phyloP scores from a whole-genome alignment of 1,284 basidiomycete genomes.

The Pseudozyma tsukubaensis region DNA sequence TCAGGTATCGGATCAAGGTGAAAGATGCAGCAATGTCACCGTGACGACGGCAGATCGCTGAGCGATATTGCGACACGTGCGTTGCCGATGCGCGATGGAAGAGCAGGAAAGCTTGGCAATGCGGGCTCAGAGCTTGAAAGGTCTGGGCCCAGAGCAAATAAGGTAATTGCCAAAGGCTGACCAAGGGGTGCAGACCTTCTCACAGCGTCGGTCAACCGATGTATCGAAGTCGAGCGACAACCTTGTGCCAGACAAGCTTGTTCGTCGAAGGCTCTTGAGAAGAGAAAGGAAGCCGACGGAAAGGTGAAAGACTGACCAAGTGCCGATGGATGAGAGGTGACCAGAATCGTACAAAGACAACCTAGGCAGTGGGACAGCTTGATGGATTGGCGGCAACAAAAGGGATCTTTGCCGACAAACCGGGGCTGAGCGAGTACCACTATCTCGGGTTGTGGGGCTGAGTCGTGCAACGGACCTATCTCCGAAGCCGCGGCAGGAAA shows the following conservation, averaged over 20 bases:
- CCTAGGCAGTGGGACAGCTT: slow-evolving; percentile 21
- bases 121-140: background rate
- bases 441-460: slow-evolving; percentile 12
- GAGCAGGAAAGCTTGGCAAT: background rate
- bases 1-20: background rate
- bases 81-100: background rate
- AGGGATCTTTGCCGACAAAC: slow-evolving; percentile 14
- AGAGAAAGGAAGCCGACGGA: slow-evolving; percentile 27
- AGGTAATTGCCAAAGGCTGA: background rate
- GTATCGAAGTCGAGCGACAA: slow-evolving; percentile 41
- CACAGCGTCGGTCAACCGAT: slow-evolving; percentile 41
- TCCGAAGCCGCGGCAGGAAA: slow-evolving; percentile 14
- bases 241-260: slow-evolving; percentile 35
- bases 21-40: background rate
- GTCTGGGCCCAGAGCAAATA: background rate
- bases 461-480: slow-evolving; percentile 11
- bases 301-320: slow-evolving; percentile 1
- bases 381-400: slow-evolving; percentile 22
- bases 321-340: background rate
- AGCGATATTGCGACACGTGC: background rate
- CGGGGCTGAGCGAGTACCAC: slow-evolving; percentile 27
- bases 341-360: slow-evolving; percentile 3
- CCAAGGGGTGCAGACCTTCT: slow-evolving; percentile 9
- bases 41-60: background rate
- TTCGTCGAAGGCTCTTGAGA: slow-evolving; percentile 1